Evolutionary conservation across 1,139 yeast species (phyloP).

Genomic region (Sporopachydermia cereana): DNA sequence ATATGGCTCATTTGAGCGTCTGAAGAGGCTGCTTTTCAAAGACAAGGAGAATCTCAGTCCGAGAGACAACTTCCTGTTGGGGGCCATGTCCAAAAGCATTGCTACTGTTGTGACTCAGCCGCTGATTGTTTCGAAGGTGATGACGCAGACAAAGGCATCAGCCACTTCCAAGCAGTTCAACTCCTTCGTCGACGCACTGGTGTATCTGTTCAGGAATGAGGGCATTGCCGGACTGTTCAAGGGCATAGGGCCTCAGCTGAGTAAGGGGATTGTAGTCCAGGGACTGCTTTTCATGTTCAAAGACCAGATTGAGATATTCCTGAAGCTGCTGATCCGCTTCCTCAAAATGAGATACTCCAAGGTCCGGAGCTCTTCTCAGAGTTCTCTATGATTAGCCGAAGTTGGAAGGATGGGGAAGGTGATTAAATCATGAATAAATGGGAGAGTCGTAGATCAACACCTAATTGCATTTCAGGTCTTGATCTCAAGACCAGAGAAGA

Average conservation of each 20-base stretch:
- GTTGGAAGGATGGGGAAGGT: not conserved
- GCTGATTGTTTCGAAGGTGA: constrained; percentile 71
- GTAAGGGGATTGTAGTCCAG: constrained; percentile 77
- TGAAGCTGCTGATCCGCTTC: constrained; percentile 29
- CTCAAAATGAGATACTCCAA: constrained; percentile 17
- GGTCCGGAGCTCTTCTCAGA: not conserved
- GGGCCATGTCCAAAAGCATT: constrained; percentile 68
- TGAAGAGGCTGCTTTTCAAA: constrained; percentile 44
- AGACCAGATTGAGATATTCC: constrained; percentile 47
- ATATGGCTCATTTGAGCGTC: constrained; percentile 69
- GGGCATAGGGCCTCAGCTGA: constrained; percentile 71
- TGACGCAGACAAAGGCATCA: constrained; percentile 44
- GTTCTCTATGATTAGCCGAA: not conserved
- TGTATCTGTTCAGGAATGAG: constrained; percentile 36
- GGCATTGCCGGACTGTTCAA: constrained; percentile 53
- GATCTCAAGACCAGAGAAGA: constrained; percentile 10
- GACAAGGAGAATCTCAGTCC: constrained; percentile 42
- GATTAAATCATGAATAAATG: too few relatives aligned
- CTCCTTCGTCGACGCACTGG: constrained; percentile 43
- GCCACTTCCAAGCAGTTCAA: constrained; percentile 24
- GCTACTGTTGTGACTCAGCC: constrained; percentile 82
- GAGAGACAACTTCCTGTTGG: constrained; percentile 57
- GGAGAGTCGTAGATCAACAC: not conserved
- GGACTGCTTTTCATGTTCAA: constrained; percentile 77
- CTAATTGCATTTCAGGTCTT: too few relatives aligned